Percentiles rank a stretch among this genome's conserved stretches.
These are phyloP conservation scores for Talaromyces adpressus DNA, from an alignment of 495 filamentous ascomycete species.

Conservation along the genomic window DNA sequence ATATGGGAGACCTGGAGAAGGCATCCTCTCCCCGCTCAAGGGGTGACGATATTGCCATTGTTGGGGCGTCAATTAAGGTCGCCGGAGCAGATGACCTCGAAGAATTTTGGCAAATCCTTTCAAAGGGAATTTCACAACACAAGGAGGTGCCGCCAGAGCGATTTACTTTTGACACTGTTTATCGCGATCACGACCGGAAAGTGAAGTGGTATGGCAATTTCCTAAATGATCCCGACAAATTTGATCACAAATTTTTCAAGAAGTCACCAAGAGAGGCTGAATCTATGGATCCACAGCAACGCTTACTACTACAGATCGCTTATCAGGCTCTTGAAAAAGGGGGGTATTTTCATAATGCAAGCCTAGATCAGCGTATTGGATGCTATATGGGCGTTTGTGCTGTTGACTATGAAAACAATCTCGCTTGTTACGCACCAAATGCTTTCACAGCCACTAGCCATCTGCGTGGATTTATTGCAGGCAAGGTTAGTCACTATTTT, in stretches of 20 bases:
- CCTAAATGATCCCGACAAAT: slow-evolving; percentile 33
- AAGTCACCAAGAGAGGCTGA: slow-evolving; percentile 40
- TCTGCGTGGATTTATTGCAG: slow-evolving; percentile 27
- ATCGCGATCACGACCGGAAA: slow-evolving; percentile 20
- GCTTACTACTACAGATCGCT: slow-evolving; percentile 37
- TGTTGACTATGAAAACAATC: slow-evolving; percentile 27
- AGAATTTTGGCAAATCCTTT: no score
- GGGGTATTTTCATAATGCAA: slow-evolving; percentile 38
- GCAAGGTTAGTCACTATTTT: slow-evolving; percentile 34
- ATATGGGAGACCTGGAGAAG: slow-evolving; percentile 17
- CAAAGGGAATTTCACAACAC: slow-evolving; percentile 38
- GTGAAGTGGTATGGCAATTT: slow-evolving; percentile 44
- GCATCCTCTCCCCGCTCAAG: no score
- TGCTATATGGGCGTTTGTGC: slow-evolving; percentile 26
- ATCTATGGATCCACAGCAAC: slow-evolving; percentile 38
- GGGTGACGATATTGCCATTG: slow-evolving; percentile 23
- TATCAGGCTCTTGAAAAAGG: slow-evolving; percentile 44
- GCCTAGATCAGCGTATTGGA: no score
- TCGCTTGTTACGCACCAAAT: slow-evolving; percentile 22
- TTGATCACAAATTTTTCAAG: slow-evolving; percentile 50
- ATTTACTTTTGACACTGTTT: slow-evolving; percentile 23
- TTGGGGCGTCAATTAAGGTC: slow-evolving; percentile 40
- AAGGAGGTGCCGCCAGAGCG: slow-evolving; percentile 27
- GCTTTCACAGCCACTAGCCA: slow-evolving; percentile 32
- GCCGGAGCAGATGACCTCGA: slow-evolving; percentile 30